Percentiles rank a stretch among this genome's conserved stretches.
phyloP scores from a whole-genome alignment of 225 moss, liverwort and hornwort genomes.

The Anthoceros angustus region DNA sequence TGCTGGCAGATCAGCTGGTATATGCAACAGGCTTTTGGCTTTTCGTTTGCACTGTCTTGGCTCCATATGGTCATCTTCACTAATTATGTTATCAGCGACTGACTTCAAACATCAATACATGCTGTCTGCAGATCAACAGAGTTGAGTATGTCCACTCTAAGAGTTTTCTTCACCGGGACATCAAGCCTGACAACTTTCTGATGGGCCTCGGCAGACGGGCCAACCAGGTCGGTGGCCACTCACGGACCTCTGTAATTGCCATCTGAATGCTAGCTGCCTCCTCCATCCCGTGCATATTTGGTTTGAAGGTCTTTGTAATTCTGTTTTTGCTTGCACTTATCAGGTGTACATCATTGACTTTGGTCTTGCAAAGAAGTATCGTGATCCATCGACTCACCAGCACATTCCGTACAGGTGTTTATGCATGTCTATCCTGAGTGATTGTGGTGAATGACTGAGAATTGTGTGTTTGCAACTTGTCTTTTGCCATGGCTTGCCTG shows the following conservation, averaged over 20 bases:
- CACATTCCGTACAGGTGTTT: conserved; percentile 73
- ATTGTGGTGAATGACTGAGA: not conserved
- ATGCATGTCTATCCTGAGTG: not conserved
- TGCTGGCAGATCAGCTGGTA: conserved; percentile 94
- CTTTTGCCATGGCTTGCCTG: not conserved
- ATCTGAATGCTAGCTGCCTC: not conserved
- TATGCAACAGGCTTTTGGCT: not conserved
- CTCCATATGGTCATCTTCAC: not conserved
- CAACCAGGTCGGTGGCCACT: conserved; percentile 44
- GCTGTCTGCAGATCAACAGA: conserved; percentile 50
- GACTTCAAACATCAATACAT: not conserved
- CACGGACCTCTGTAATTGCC: not conserved
- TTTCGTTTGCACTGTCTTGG: not conserved
- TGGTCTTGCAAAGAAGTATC: conserved; percentile 91
- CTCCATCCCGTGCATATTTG: not conserved
- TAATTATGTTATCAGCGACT: not conserved
- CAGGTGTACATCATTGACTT: conserved; percentile 95
- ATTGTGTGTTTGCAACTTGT: not conserved
- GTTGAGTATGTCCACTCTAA: conserved; percentile 85
- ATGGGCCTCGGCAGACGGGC: conserved; percentile 86
- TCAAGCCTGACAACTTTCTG: conserved; percentile 87
- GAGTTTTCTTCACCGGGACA: conserved; percentile 81
- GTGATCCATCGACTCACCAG: conserved; percentile 80
- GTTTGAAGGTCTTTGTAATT: not conserved
- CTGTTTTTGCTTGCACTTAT: not conserved